phyloP scores from a whole-genome alignment of 2,329 filamentous ascomycete genomes.

The Colletotrichum camelliae region DNA sequence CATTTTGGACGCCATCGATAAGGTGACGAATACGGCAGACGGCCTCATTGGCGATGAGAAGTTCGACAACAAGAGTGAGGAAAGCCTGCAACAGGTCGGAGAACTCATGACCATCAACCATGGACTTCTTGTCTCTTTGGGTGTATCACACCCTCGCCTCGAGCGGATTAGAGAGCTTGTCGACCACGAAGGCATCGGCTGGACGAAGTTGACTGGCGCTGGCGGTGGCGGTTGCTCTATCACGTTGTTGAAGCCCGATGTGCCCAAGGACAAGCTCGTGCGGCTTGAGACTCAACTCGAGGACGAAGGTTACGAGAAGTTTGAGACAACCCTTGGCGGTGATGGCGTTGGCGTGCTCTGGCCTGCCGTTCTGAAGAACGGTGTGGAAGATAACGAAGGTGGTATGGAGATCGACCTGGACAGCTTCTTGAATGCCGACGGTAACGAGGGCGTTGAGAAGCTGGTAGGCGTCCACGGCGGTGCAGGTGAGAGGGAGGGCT shows the following conservation, averaged over 20 bases:
- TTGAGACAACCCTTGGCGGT: slow-evolving; percentile 88
- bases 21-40: slow-evolving; percentile 63
- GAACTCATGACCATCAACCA: slow-evolving; percentile 95
- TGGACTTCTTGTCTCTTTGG: slow-evolving; percentile 86
- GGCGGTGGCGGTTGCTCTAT: slow-evolving; percentile 97
- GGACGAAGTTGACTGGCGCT: slow-evolving; percentile 96
- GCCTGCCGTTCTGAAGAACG: slow-evolving; percentile 89
- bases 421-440: slow-evolving; percentile 79
- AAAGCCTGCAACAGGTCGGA: slow-evolving; percentile 75
- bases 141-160: slow-evolving; percentile 91
- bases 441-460: slow-evolving; percentile 80
- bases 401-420: slow-evolving; percentile 94
- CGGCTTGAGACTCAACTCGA: slow-evolving; percentile 70
- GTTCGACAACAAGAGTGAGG: slow-evolving; percentile 70
- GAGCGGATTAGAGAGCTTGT: slow-evolving; percentile 92
- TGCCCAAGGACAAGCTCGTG: slow-evolving; percentile 59
- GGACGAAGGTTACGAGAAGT: slow-evolving; percentile 79
- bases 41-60: slow-evolving; percentile 62
- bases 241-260: slow-evolving; percentile 78
- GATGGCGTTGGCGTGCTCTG: slow-evolving; percentile 94
- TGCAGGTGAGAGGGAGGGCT: slow-evolving; percentile 74
- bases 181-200: slow-evolving; percentile 87
- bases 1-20: slow-evolving; percentile 86
- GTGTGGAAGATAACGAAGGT: slow-evolving; percentile 76
- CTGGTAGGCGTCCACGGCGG: slow-evolving; percentile 81